Conservation (phyloP, 176 grass and related monocot genomes). For the Paspalum vaginatum region DNA sequence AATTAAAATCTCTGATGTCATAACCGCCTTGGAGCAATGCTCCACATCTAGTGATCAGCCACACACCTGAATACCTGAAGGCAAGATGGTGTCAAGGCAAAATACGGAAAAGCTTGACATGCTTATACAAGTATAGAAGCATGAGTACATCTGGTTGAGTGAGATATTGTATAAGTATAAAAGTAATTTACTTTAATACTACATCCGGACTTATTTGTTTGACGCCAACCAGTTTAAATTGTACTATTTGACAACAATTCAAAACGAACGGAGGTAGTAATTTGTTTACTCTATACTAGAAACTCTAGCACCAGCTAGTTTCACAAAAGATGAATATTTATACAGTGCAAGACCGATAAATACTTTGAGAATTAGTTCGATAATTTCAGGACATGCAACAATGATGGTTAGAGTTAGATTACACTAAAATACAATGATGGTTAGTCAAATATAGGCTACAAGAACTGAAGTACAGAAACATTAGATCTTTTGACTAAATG, state of each 20-base stretch:
- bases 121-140: neutral
- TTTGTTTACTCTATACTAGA: neutral
- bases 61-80: slow-evolving; percentile 69
- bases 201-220: no score
- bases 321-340: slow-evolving; percentile 13
- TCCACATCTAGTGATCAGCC: slow-evolving; percentile 72
- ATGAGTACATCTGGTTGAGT: neutral
- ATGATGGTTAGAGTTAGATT: neutral
- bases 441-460: neutral
- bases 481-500: neutral
- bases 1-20: slow-evolving; percentile 56
- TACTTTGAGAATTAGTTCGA: neutral
- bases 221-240: no score
- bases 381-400: slow-evolving; percentile 17
- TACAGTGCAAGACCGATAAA: neutral
- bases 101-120: neutral
- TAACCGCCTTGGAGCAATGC: slow-evolving; percentile 39
- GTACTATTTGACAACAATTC: no score
- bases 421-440: neutral
- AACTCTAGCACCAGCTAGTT: neutral
- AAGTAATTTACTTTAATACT: neutral
- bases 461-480: neutral
- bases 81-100: slow-evolving; percentile 22
- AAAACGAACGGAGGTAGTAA: no score
- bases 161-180: neutral